Conservation (phyloP, 2,329 filamentous ascomycete genomes). For the Microcera coccophila region DNA sequence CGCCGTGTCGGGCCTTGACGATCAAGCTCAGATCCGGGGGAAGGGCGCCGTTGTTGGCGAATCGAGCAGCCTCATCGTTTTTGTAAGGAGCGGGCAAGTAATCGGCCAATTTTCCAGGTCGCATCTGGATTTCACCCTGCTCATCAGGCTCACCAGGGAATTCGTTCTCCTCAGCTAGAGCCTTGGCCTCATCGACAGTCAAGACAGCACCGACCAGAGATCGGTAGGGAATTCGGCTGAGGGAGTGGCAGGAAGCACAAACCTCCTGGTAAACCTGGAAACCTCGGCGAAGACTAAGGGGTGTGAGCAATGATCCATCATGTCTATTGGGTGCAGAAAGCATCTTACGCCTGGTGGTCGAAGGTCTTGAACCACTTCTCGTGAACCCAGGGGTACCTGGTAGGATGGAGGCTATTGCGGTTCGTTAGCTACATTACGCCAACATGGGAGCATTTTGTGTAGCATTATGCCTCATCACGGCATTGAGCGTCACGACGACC, state of each 20-base stretch:
- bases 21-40: conserved; percentile 97
- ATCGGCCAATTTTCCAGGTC: conserved; percentile 96
- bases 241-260: conserved; percentile 95
- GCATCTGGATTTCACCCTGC: conserved; percentile 96
- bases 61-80: conserved; percentile 97
- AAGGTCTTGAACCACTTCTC: conserved; percentile 89
- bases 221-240: conserved; percentile 91
- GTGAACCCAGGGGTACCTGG: conserved; percentile 95
- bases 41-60: conserved; percentile 96
- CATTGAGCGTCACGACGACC: conserved; percentile 5
- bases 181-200: conserved; percentile 98
- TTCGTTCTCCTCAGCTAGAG: conserved; percentile 94
- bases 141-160: conserved; percentile 98
- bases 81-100: conserved; percentile 95
- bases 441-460: conserved; percentile 12
- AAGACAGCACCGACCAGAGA: conserved; percentile 83
- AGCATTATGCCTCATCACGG: conserved; percentile 34
- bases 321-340: conserved; percentile 8
- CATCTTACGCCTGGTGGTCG: conserved; percentile 87
- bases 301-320: conserved; percentile 14
- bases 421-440: conserved; percentile 27
- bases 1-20: conserved; percentile 94
- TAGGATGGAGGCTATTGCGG: conserved; percentile 73
- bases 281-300: conserved; percentile 81
- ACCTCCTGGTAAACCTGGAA: conserved; percentile 99